These are phyloP conservation scores for Candida tetrigidarum DNA, from an alignment of 1,139 yeast species.

Conservation along the genomic window DNA sequence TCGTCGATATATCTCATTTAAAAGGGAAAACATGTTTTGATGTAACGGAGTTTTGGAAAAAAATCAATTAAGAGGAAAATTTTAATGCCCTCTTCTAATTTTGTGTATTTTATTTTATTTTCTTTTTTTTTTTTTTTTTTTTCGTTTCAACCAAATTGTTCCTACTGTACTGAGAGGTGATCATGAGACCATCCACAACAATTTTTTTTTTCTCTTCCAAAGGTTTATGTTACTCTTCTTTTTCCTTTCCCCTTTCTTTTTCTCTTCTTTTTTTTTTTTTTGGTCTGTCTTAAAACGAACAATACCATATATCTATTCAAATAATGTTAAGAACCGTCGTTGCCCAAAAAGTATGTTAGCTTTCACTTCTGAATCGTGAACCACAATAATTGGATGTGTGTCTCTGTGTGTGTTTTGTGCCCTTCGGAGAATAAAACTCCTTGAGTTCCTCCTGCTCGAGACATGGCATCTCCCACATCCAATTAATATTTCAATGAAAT, in stretches of 20 bases:
- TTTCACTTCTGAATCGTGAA: background rate
- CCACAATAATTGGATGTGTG: background rate
- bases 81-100: too few species aligned
- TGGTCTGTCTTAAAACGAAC: background rate
- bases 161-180: background rate
- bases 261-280: background rate
- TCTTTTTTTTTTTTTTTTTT: background rate
- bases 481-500: background rate
- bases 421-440: conserved; percentile 6
- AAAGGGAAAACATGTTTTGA: background rate
- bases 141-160: too few species aligned
- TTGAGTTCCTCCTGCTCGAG: background rate
- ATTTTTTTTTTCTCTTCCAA: conserved; percentile 4
- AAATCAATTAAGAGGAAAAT: too few species aligned
- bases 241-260: conserved; percentile 6
- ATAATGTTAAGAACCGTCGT: conserved; percentile 32
- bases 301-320: conserved; percentile 11
- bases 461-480: too few species aligned
- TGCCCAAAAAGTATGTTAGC: conserved; percentile 30
- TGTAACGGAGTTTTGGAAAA: too few species aligned
- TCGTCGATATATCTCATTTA: too few species aligned
- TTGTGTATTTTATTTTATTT: too few species aligned
- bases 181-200: conserved; percentile 9
- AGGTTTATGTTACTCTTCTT: conserved; percentile 4
- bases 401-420: too few species aligned